Evolutionary conservation across 2,329 filamentous ascomycete species (phyloP), one percentile per base, ranked within the genome.

Genomic region (Teratosphaeria epicoccoides): DNA sequence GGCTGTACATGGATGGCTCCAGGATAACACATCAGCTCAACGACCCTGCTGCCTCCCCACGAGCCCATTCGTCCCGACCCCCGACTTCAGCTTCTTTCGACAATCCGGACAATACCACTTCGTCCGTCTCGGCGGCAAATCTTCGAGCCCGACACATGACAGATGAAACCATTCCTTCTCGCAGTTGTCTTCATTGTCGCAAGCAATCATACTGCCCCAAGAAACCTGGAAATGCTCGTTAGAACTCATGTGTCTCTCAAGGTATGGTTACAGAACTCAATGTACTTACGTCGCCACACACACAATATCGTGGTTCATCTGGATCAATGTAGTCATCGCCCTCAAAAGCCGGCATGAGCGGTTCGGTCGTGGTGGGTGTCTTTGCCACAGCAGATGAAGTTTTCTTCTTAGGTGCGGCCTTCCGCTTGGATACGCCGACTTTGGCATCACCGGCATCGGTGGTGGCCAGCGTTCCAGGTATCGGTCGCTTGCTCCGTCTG

Each of bases 61-160:
- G 23, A 51, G 17, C 25, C 49, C 64, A 58, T 65, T 66, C 20
- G 54, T 65, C 22, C 46, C 57, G 22, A 58, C 49, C 9, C 65
- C 66, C 24, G 63, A 24, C 56, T 65, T 66, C 53, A 68, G 55
- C 60, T 76, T 70, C 55, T 79, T 77, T 40, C 83, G 74, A 63
- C 87, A 93, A 47, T 88, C 82, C 1, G 85, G 85, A 67, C 87
- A 93, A 62, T 88, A 93, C 87, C 87, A 93, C 68, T 88, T 89
- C 2, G 83, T 83, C 26, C 84, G 85, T 17, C 85, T 76, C 2
- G 82, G 78, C 10, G 87, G 86, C 53, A 86, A 80, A 23, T 82
- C 78, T 6, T 76, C 73, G 28, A 93, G 73, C 4, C 77, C 82
- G 5, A 93, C 84, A 62, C 87, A 93, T 57, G 82, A 81, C 40